These are phyloP conservation scores for Endotrypanum monterogeii DNA, from an alignment of 208 protist genomes.

Conservation along the genomic window DNA sequence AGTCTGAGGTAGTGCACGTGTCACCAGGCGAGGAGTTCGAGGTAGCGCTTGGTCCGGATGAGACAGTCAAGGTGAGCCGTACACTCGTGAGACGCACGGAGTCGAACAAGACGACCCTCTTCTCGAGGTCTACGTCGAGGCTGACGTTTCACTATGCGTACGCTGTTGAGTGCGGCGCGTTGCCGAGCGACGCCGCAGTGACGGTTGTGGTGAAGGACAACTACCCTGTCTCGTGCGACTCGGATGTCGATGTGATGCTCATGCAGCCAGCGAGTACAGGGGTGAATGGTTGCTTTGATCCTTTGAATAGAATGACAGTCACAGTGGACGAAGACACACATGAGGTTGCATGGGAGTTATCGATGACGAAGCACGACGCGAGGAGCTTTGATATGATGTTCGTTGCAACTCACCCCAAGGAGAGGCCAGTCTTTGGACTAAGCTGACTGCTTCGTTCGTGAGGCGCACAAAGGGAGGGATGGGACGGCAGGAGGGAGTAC, in stretches of 20 bases:
- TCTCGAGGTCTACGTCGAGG: conserved; percentile 23
- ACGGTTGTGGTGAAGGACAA: conserved; percentile 59
- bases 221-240: conserved; percentile 46
- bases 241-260: conserved; percentile 39
- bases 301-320: conserved; percentile 19
- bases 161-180: conserved; percentile 24
- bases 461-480: not conserved
- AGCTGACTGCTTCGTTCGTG: not conserved
- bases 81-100: conserved; percentile 26
- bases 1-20: conserved; percentile 43
- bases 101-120: conserved; percentile 27
- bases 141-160: conserved; percentile 31
- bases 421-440: conserved; percentile 32
- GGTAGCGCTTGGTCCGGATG: conserved; percentile 49
- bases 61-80: conserved; percentile 38
- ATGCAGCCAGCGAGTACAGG: conserved; percentile 20
- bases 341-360: conserved; percentile 44
- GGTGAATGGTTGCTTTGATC: not conserved
- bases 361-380: conserved; percentile 29
- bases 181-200: conserved; percentile 18
- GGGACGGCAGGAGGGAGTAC: not conserved
- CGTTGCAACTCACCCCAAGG: conserved; percentile 27
- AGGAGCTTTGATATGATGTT: conserved; percentile 44
- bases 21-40: conserved; percentile 49
- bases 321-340: conserved; percentile 42